Conservation (phyloP, 2,329 filamentous ascomycete species). For the Pestalotiopsis sp. region DNA sequence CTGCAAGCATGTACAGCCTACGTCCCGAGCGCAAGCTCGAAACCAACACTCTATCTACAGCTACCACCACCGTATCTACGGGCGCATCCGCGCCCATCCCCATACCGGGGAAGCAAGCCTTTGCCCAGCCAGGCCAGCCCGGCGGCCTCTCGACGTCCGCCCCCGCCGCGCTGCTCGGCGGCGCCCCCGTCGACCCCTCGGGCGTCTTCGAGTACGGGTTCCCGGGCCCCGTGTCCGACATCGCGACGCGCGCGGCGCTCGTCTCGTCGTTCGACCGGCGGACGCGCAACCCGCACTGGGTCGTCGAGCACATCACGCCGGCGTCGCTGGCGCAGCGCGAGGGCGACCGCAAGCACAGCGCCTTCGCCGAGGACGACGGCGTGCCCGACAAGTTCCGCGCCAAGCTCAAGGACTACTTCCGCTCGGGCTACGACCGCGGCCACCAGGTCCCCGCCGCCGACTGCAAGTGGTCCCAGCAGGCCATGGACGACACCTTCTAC, state of each 20-base stretch:
- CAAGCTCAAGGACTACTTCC: slow-evolving; percentile 89
- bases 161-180: slow-evolving; percentile 32
- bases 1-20: slow-evolving; percentile 65
- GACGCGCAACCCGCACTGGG: slow-evolving; percentile 90
- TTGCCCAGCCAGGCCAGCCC: slow-evolving; percentile 30
- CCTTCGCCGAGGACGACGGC: slow-evolving; percentile 76
- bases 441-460: slow-evolving; percentile 97
- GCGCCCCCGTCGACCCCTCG: slow-evolving; percentile 65
- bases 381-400: slow-evolving; percentile 89
- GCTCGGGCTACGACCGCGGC: slow-evolving; percentile 90
- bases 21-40: slow-evolving; percentile 43
- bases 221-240: slow-evolving; percentile 84
- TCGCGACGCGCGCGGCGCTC: slow-evolving; percentile 74
- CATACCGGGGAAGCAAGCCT: slow-evolving; percentile 61
- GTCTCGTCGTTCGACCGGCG: slow-evolving; percentile 89
- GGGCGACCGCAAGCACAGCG: slow-evolving; percentile 81
- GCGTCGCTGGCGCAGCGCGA: slow-evolving; percentile 73
- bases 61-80: slow-evolving; percentile 32
- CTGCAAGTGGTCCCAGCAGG: slow-evolving; percentile 89
- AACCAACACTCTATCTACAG: slow-evolving; percentile 41
- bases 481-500: slow-evolving; percentile 94
- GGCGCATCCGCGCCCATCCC: slow-evolving; percentile 35
- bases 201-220: slow-evolving; percentile 87
- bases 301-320: slow-evolving; percentile 93
- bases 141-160: slow-evolving; percentile 27